A percentile compares a stretch with the other conserved stretches of the same genome.
Conservation (phyloP, 805 yeast genomes). For the Ogataea polymorpha region DNA sequence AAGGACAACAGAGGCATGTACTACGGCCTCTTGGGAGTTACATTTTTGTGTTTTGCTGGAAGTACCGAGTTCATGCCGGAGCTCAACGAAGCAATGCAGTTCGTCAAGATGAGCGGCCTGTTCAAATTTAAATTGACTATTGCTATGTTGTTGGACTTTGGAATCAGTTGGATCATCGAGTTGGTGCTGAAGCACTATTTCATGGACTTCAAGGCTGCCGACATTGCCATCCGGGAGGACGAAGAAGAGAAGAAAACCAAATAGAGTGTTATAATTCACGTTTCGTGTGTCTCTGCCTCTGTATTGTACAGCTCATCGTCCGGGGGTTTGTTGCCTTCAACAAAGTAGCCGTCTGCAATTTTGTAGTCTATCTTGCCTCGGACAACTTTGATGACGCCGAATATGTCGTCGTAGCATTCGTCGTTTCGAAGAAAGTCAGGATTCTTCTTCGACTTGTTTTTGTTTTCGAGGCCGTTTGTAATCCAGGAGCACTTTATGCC, state of each 20-base stretch:
- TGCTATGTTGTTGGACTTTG: conserved; percentile 73
- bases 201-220: conserved; percentile 89
- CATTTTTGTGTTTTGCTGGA: conserved; percentile 83
- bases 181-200: conserved; percentile 75
- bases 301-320: conserved; percentile 3
- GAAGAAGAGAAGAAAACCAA: conserved; percentile 13
- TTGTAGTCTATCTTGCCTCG: conserved; percentile 27
- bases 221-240: conserved; percentile 59
- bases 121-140: conserved; percentile 79
- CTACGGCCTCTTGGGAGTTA: conserved; percentile 89
- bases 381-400: conserved; percentile 25
- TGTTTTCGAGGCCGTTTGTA: conserved; percentile 22
- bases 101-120: conserved; percentile 74
- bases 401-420: conserved; percentile 23
- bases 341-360: conserved; percentile 21
- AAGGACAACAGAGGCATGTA: conserved; percentile 94
- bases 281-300: conserved; percentile 1
- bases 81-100: conserved; percentile 84
- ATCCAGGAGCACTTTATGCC: conserved; percentile 26
- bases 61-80: conserved; percentile 95
- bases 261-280: conserved; percentile 3
- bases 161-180: conserved; percentile 75
- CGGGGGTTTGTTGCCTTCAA: conserved; percentile 12
- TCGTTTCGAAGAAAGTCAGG: conserved; percentile 23
- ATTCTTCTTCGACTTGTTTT: conserved; percentile 23